phyloP scores from a whole-genome alignment of 306 rosid genomes.

The Prosopis cineraria region DNA sequence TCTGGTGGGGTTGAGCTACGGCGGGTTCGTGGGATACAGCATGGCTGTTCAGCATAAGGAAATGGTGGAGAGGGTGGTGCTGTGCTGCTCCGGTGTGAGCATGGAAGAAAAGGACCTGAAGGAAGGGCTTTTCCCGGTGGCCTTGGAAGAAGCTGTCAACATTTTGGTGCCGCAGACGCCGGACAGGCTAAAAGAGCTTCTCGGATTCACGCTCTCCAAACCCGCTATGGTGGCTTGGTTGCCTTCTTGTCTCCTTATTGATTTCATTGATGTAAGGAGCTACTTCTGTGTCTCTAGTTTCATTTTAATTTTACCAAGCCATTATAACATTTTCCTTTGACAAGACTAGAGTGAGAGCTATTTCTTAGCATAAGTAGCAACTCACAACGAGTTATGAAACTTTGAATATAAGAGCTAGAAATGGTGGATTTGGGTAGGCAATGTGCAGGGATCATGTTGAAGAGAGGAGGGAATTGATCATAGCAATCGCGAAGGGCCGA shows the following conservation, averaged over 20 bases:
- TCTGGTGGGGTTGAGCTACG: constrained; percentile 83
- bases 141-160: constrained; percentile 64
- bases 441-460: constrained; percentile 66
- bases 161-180: constrained; percentile 81
- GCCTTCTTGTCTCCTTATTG: constrained; percentile 73
- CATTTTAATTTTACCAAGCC: background rate
- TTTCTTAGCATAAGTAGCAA: background rate
- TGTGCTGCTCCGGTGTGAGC: constrained; percentile 75
- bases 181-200: constrained; percentile 49
- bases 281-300: background rate
- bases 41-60: constrained; percentile 54
- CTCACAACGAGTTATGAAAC: background rate
- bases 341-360: background rate
- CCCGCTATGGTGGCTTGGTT: constrained; percentile 44
- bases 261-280: constrained; percentile 67
- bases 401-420: background rate
- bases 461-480: constrained; percentile 74
- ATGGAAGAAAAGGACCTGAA: constrained; percentile 79
- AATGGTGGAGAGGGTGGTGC: constrained; percentile 78
- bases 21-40: constrained; percentile 78
- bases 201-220: constrained; percentile 49
- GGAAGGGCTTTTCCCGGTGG: constrained; percentile 64
- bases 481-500: constrained; percentile 60
- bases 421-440: constrained; percentile 53
- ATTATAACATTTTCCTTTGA: background rate